Base-by-base conservation (phyloP, 352 stramenopile genomes). In the Phytophthora vignae region DNA sequence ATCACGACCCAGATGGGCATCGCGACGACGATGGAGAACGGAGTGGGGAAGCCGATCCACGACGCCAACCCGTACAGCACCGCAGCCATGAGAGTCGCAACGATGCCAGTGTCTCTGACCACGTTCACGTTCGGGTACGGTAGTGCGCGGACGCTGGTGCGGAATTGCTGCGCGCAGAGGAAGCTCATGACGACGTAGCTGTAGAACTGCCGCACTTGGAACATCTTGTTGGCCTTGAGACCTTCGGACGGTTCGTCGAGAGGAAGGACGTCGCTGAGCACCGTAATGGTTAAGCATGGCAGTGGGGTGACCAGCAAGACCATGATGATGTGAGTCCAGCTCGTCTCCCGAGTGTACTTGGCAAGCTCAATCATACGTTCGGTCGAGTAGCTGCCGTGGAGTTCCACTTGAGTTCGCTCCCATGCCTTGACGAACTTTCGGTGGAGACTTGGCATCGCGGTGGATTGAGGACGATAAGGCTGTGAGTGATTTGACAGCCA, bases 331-430 rank as follows among this genome's bases (percentile, higher is more conserved):
- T 42, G 56, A 36, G 22, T 2, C 27, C 27, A 50, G 14, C 44
- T 65, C 29, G 8, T 57, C 21, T 57, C 59, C 22, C 33, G 29
- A 4, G 31, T 33, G 48, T 65, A 65, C 12, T 50, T 49, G 3
- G 46, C 46, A 4, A 65, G 21, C 11, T 25, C 46, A n/a, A 58
- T 15, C 4, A 65, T 46, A 10, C 59, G 48, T 8, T 65, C 38
- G 7, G 12, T 10, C 15, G 29, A 58, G 48, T 65, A 65, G 46
- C 46, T 65, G 59, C 59, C 59, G 19, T 58, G 46, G 11, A 65
- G 46, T n/a, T 65, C 49, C 31, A 65, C 59, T 52, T 65, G 59
- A 6, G 55, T 54, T 3, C n/a, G 29, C 46, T 62, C 55, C 55
- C 55, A 60, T n/a, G n/a, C 14, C 17, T 50, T 50, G 44, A 50